Evolutionary conservation across 2,329 filamentous ascomycete genomes (phyloP), one percentile per base, ranked within the genome.

Genomic region (Fulvia fulva): DNA sequence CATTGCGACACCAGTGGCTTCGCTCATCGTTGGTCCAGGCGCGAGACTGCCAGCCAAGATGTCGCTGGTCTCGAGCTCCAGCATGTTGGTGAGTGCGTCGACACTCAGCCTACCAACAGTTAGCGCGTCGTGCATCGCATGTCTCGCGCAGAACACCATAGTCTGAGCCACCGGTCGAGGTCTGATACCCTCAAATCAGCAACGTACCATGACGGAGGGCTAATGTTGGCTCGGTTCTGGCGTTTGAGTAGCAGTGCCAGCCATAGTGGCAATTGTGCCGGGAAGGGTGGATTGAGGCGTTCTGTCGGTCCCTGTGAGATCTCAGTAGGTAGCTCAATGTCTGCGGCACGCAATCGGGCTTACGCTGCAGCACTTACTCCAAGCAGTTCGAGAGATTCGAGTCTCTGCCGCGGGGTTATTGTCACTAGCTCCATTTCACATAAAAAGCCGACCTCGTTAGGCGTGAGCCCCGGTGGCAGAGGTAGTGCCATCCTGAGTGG

Each of bases 341-440:
- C 57, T 65, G 44, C 51, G 34, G 34, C 52, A 23, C 23, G 28
- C 21, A 22, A 46, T 25, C 26, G 14, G 16, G 45, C 53, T 25
- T 61, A 68, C 53, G 60, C 67, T 69, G 70, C 69, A 67, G 67
- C 59, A 84, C 88, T 80, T 80, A 97, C 94, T 65, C 88, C 87
- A 56, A 99, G 83, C 62, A 99, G 83, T 67, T 90, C 82, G 63
- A 99, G 88, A 66, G 85, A 85, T 65, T 97, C 91, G 54, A 99
- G 86, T 63, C 89, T 85, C 74, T 97, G 92, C 55, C 94, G 89
- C 34, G 94, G 94, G 51, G 97, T 86, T 22, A 99, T 84, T 0
- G 92, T 97, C 56, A 99, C 89, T 69, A 91, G 84, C 78, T 97
- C 93, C 91, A 97, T 97, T 78, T 99, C 94, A 75, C 92, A 96